Conservation (phyloP, 306 rosid species). For the Urtica urens region DNA sequence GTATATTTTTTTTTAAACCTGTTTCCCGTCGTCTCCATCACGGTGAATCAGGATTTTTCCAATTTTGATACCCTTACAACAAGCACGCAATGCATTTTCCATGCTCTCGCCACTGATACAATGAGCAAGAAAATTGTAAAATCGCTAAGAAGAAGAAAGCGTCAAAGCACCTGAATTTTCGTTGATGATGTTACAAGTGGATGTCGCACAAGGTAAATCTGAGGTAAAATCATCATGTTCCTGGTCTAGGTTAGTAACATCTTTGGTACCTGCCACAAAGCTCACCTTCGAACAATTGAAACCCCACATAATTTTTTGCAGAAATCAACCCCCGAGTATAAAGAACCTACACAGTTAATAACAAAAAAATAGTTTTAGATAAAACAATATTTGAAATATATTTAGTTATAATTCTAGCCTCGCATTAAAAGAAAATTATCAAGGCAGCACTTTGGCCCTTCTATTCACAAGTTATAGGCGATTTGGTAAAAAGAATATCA, state of each 20-base stretch:
- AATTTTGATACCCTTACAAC: slow-evolving; percentile 97
- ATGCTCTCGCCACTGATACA: slow-evolving; percentile 87
- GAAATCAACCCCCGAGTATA: slow-evolving; percentile 92
- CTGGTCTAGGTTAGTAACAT: too few relatives aligned
- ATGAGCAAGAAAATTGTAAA: slow-evolving; percentile 12
- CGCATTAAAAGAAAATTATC: too few relatives aligned
- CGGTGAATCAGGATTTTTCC: slow-evolving; percentile 98
- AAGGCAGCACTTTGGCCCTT: too few relatives aligned
- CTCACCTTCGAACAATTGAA: slow-evolving; percentile 95
- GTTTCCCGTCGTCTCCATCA: slow-evolving; percentile 90
- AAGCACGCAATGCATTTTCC: slow-evolving; percentile 96
- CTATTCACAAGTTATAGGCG: too few relatives aligned
- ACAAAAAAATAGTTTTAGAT: too few relatives aligned
- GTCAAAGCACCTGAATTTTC: background rate
- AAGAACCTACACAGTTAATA: slow-evolving; percentile 42
- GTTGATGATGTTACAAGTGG: too few relatives aligned
- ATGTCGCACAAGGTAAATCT: too few relatives aligned
- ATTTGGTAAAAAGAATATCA: too few relatives aligned
- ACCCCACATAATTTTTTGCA: slow-evolving; percentile 96
- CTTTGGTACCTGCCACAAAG: slow-evolving; percentile 40
- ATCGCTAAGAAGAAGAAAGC: background rate
- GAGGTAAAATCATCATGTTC: too few relatives aligned
- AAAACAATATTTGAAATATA: too few relatives aligned
- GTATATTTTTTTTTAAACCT: slow-evolving; percentile 32
- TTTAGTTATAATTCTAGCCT: too few relatives aligned